Base-by-base conservation (phyloP, 768 basidiomycete species). In the Russula olivacea region DNA sequence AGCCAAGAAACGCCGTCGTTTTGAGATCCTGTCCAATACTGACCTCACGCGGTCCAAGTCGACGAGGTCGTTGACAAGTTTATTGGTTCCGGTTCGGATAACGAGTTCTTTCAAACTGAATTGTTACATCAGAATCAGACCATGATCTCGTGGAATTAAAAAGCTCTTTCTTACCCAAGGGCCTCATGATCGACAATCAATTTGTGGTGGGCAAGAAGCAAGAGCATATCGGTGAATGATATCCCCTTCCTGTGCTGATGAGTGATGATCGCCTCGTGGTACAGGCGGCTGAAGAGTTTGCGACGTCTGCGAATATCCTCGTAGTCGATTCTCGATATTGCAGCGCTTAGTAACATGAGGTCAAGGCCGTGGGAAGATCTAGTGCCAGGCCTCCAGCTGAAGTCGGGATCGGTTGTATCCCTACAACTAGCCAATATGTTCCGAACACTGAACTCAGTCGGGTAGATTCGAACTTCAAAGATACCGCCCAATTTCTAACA, bases 161-260 rank as follows among this genome's bases (percentile, higher is more conserved):
- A 30, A 1, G 14, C 3, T 51, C 25, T 4, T 40, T 11, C 40
- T 71, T 73, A 96, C 95, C 86, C 82, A 28, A 98, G 76, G 15
- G 95, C 95, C 34, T 93, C 89, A 30, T 83, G 83, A 74, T 97
- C 93, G 55, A 91, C 82, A 66, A 98, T 93, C 56, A 98, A 76
- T 73, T 91, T 94, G 76, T 98, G 87, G 71, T 97, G 96, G 1
- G 91, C 88, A 45, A 98, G 76, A 50, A 98, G 76, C 38, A 89
- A 71, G 3, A 98, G 80, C 91, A 96, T 96, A 50, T 85, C 83
- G 1, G 86, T 91, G 77, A 98, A 98, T 25, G 91, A 89, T 63
- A 98, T 92, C 10, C 94, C 94, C 56, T 83, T 80, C 1, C 85
- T 84, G 36, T 79, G 81, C 64, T 88, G 81, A 65, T 86, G 84